phyloP scores from a whole-genome alignment of 371 early-diverging fungal genomes.

The Rhizomucor miehei region DNA sequence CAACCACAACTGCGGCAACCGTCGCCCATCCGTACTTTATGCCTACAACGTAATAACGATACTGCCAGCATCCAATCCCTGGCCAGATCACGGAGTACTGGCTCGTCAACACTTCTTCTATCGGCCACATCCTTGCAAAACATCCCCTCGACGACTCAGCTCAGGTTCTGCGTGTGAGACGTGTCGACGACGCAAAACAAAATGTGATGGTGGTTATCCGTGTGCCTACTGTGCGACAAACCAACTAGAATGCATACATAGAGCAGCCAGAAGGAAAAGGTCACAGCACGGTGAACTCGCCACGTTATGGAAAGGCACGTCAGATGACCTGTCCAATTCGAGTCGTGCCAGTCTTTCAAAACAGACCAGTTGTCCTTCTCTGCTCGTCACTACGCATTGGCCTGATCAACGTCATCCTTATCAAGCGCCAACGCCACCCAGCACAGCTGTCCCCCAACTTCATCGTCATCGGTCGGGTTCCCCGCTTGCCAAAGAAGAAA shows the following conservation, averaged over 20 bases:
- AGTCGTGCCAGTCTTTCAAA: slow-evolving; percentile 5
- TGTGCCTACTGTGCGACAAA: slow-evolving; percentile 45
- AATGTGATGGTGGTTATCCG: slow-evolving; percentile 48
- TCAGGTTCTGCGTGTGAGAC: slow-evolving; percentile 52
- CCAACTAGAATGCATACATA: slow-evolving; percentile 40
- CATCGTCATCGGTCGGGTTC: background rate
- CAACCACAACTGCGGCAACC: no score
- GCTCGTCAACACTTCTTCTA: slow-evolving; percentile 1
- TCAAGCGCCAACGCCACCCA: slow-evolving; percentile 4
- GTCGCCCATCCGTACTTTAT: no score
- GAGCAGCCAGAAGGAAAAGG: slow-evolving; percentile 18
- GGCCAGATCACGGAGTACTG: background rate
- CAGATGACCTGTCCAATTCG: slow-evolving; percentile 3
- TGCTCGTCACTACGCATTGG: slow-evolving; percentile 12
- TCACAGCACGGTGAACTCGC: background rate
- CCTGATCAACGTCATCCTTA: slow-evolving; percentile 6
- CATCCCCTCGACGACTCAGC: slow-evolving; percentile 34
- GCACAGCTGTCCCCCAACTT: background rate
- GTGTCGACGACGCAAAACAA: slow-evolving; percentile 49
- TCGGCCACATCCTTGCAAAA: background rate
- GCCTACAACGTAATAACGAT: no score
- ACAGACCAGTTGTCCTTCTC: slow-evolving; percentile 11
- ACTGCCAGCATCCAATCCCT: background rate
- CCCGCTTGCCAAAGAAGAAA: slow-evolving; percentile 8
- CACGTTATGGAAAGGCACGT: background rate